Evolutionary conservation across 2,329 filamentous ascomycete species (phyloP), one percentile per base, ranked within the genome.

Genomic region (Ceratocystis papillata): DNA sequence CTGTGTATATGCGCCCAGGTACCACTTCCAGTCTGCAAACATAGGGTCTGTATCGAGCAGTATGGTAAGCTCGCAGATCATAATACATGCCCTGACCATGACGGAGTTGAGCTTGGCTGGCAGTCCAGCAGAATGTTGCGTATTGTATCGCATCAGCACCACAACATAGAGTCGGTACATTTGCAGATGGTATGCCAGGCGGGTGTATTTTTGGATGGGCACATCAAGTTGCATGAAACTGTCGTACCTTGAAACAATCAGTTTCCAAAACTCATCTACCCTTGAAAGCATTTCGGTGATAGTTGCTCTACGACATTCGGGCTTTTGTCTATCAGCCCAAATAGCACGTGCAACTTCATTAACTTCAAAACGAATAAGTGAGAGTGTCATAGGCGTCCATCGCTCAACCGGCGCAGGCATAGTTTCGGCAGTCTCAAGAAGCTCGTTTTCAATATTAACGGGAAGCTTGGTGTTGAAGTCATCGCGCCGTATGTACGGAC

Each of bases 401-500:
- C 76, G 73, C 20, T 80, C 41, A 3, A n/a, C 37, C 3, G 63
- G 41, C 20, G 1, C 3, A n/a, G 63, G 63, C 41, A 67, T 76
- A 60, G 83, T 77, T 67, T 78, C 77, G 0, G 76, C 76, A 1
- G 74, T 60, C 73, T 77, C n/a, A 90, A 77, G 63, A 87, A 83
- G 1, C 25, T 77, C 76, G 69, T 90, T 88, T 68, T 89, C 80
- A 68, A 87, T 81, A 72, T 90, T 90, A 10, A 87, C 75, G 0
- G 88, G 88, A 30, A 90, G 79, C 68, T 82, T 83, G 0, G 88
- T 90, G 70, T 90, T 87, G 73, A 87, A 91, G 71, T 91, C 87
- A 25, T 89, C 87, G 48, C 81, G 79, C n/a, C 86, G 81, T 65
- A 91, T 89, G 64, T 83, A 81, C 0, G 87, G 86, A 28, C 85